Evolutionary conservation across 768 basidiomycete species (phyloP), one percentile per base, ranked within the genome.

Genomic region (Pholiota microspora): DNA sequence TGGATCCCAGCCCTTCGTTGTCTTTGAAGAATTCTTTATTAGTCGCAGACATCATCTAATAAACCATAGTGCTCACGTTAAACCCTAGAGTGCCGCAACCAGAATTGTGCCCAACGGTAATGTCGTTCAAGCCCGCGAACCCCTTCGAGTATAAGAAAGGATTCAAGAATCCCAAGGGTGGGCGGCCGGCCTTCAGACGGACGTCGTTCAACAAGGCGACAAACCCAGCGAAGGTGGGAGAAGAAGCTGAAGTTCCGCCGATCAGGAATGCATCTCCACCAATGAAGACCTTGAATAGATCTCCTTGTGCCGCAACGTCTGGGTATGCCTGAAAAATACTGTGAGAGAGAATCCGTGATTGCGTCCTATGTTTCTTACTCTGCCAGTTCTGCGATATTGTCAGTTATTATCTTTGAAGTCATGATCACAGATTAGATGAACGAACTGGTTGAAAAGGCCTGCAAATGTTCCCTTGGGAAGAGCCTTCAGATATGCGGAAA

Each of bases 201-300:
- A 74, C 80, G 48, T 88, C 83, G 48, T 87, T 87, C 42, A 89
- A 65, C 53, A 88, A 75, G 0, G 84, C 74, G 4, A 88, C 71
- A 46, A 89, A 74, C 18, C 76, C 81, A 4, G 84, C 74, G 56
- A 89, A 82, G 0, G 84, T 76, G 4, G 87, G 87, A 12, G 83
- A 67, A 0, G 85, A 63, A 2, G 82, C 81, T 2, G 85, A 87
- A 1, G 88, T 89, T 48, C 88, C 88, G 2, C 71, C 77, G 49
- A 82, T 74, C 0, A 65, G 57, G 32, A 55, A 56, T 3, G 68
- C 27, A 23, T 49, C 9, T 9, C 83, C 83, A 13, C 61, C 56
- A 49, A 77, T 67, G 66, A 75, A 72, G 46, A 86, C 72, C 18
- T 68, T 64, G 74, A 80, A 89, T 34, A 68, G 59, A 51, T 63